Conservation (phyloP, 805 yeast genomes). For the Teunomyces atbi region DNA sequence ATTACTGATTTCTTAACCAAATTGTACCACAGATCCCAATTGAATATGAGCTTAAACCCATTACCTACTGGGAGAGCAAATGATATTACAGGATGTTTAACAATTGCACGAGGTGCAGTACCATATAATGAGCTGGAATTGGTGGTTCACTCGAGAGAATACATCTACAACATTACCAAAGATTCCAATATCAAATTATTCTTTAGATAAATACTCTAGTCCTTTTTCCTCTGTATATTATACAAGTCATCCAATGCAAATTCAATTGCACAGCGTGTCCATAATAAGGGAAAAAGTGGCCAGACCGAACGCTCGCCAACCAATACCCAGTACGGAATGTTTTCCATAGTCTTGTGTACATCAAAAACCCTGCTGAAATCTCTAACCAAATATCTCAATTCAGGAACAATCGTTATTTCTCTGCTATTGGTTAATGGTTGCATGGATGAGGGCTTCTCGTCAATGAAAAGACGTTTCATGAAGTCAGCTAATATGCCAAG, state of each 20-base stretch:
- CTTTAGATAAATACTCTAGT: conserved; percentile 32
- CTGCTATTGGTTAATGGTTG: conserved; percentile 58
- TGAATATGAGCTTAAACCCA: conserved; percentile 61
- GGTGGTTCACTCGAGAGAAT: conserved; percentile 56
- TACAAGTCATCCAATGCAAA: conserved; percentile 79
- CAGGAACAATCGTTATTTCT: conserved; percentile 91
- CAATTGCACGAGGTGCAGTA: conserved; percentile 56
- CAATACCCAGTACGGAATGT: conserved; percentile 83
- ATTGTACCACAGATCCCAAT: conserved; percentile 48
- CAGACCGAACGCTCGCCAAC: conserved; percentile 93
- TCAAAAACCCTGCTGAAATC: conserved; percentile 79
- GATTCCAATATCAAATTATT: conserved; percentile 50
- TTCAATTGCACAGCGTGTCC: conserved; percentile 89
- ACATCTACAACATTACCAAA: conserved; percentile 55
- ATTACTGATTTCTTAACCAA: conserved; percentile 48
- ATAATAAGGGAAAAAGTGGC: conserved; percentile 81
- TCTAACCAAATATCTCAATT: conserved; percentile 62
- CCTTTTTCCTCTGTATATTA: conserved; percentile 39
- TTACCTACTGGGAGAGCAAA: conserved; percentile 77
- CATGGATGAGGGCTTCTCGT: conserved; percentile 75
- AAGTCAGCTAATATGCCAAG: conserved; percentile 71
- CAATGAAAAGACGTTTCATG: conserved; percentile 75
- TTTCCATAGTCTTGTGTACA: conserved; percentile 64
- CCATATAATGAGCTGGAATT: conserved; percentile 19
- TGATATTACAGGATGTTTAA: conserved; percentile 74